Conservation (phyloP, 257 asterid genomes). For the Datura wrightii region DNA sequence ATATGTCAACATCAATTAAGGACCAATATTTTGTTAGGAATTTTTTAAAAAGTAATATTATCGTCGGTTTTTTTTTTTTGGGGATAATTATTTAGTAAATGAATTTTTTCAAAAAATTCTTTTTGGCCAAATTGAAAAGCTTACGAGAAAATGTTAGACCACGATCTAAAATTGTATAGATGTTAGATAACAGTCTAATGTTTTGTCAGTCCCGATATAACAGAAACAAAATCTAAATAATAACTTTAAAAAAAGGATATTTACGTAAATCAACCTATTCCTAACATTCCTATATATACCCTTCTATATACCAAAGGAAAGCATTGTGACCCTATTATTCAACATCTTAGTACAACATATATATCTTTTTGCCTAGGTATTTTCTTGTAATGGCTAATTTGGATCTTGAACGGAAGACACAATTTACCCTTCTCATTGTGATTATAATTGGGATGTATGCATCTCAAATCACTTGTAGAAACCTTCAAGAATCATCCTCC, state of each 20-base stretch:
- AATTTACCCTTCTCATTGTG: not conserved
- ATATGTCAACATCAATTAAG: not conserved
- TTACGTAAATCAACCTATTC: not conserved
- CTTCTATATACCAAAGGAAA: not conserved
- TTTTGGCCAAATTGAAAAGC: not conserved
- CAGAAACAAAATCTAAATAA: too few species aligned
- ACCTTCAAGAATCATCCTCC: not conserved
- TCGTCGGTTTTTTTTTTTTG: too few species aligned
- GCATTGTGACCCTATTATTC: not conserved
- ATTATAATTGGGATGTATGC: not conserved
- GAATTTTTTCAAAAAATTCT: too few species aligned
- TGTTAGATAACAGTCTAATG: too few species aligned
- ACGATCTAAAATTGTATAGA: not conserved
- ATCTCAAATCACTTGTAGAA: slow-evolving; percentile 20
- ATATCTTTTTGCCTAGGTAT: not conserved
- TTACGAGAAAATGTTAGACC: not conserved
- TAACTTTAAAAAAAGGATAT: not conserved
- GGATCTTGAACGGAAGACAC: not conserved
- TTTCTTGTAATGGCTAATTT: not conserved
- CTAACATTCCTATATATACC: not conserved
- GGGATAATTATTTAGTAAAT: too few species aligned
- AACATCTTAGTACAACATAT: not conserved
- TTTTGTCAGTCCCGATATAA: not conserved
- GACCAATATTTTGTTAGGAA: not conserved
- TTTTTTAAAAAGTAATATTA: not conserved